Conservation (phyloP, 257 asterid species). For the Orobanche coerulescens region DNA sequence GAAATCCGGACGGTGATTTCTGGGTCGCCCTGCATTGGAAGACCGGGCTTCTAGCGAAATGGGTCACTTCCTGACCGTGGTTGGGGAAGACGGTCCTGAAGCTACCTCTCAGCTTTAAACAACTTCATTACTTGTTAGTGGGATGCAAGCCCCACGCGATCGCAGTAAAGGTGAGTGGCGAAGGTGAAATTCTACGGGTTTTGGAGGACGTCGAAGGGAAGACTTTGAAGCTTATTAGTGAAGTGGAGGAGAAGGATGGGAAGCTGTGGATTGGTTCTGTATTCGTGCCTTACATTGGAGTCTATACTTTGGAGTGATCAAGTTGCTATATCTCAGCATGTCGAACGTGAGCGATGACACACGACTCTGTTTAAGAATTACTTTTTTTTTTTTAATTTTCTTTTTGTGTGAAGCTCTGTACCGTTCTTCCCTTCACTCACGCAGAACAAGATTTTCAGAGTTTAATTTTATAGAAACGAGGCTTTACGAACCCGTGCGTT, state of each 20-base stretch:
- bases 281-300: constrained; percentile 49
- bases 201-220: constrained; percentile 56
- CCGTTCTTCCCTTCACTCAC: too few species aligned
- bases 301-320: constrained; percentile 25
- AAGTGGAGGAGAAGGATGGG: constrained; percentile 63
- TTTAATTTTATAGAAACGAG: too few species aligned
- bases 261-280: constrained; percentile 68
- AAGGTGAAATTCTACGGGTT: constrained; percentile 46
- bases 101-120: constrained; percentile 45
- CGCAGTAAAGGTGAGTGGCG: constrained; percentile 45
- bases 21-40: constrained; percentile 72
- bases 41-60: constrained; percentile 25
- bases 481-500: too few species aligned
- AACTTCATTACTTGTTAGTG: constrained; percentile 47
- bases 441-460: too few species aligned
- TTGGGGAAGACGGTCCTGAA: constrained; percentile 35
- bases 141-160: constrained; percentile 63
- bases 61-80: constrained; percentile 32
- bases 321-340: background rate
- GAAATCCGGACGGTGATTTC: constrained; percentile 49
- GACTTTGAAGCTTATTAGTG: constrained; percentile 52
- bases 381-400: too few species aligned
- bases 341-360: too few species aligned
- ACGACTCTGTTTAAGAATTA: too few species aligned
- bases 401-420: too few species aligned